phyloP scores from a whole-genome alignment of 768 basidiomycete genomes.

The Hygrophorus pudorinus region DNA sequence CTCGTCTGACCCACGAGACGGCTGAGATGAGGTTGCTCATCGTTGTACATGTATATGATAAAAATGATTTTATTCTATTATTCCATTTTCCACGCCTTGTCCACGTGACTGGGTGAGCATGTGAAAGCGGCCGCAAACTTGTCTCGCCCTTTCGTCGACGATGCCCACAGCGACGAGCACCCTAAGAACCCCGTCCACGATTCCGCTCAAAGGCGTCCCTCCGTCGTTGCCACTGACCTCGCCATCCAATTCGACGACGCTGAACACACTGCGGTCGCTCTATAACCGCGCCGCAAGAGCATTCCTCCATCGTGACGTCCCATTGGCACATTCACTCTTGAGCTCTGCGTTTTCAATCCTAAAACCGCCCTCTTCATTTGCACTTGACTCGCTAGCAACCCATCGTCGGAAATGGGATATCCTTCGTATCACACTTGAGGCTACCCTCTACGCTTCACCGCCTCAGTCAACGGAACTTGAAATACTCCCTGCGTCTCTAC shows the following conservation, averaged over 20 bases:
- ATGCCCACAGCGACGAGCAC: slow-evolving; percentile 48
- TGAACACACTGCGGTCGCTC: slow-evolving; percentile 53
- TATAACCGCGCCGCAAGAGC: slow-evolving; percentile 73
- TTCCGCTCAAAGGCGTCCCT: slow-evolving; percentile 26
- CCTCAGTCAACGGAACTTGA: slow-evolving; percentile 27
- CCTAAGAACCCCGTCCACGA: slow-evolving; percentile 19
- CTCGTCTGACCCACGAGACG: slow-evolving; percentile 74
- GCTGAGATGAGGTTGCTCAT: slow-evolving; percentile 75
- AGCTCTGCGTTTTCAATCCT: slow-evolving; percentile 60
- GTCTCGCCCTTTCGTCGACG: background rate
- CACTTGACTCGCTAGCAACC: slow-evolving; percentile 32
- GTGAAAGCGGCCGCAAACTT: background rate
- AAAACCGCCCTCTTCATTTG: slow-evolving; percentile 23
- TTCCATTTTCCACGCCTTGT: background rate
- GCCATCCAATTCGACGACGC: slow-evolving; percentile 20
- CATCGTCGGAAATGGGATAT: slow-evolving; percentile 81
- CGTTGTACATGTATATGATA: slow-evolving; percentile 5
- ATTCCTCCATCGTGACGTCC: slow-evolving; percentile 65
- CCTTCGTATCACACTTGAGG: slow-evolving; percentile 74
- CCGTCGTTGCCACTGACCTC: slow-evolving; percentile 13
- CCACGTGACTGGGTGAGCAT: background rate
- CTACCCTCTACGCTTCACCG: slow-evolving; percentile 56
- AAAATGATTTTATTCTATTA: background rate
- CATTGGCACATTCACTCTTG: slow-evolving; percentile 56
- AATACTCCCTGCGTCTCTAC: slow-evolving; percentile 40